Percentiles rank a stretch among this genome's conserved stretches.
Conservation (phyloP, 257 asterid genomes). For the Solanum piurae region DNA sequence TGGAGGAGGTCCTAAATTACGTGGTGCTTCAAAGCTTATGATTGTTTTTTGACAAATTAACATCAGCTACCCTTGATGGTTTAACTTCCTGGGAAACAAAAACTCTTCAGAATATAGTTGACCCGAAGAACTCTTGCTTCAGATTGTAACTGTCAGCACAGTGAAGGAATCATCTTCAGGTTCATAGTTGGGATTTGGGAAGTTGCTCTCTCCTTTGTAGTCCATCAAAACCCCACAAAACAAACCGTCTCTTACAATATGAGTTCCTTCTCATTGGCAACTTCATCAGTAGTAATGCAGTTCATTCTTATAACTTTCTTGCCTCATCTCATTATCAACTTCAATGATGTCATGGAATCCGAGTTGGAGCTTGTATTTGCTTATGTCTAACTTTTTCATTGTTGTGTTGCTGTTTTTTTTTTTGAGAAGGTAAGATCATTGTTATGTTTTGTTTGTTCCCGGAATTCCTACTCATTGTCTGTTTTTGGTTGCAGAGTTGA, state of each 20-base stretch:
- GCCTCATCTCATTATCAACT: neutral
- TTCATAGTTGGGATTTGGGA: neutral
- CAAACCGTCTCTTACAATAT: neutral
- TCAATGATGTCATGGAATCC: neutral
- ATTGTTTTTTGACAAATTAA: neutral
- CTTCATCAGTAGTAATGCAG: neutral
- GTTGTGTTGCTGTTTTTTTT: neutral
- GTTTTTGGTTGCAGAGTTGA: slow-evolving; percentile 33
- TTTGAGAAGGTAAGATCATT: neutral
- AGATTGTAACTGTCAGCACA: neutral
- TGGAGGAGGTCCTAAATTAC: neutral
- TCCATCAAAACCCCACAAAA: neutral
- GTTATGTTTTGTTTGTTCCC: neutral
- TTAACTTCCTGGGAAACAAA: neutral
- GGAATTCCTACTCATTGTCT: neutral
- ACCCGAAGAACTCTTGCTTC: neutral
- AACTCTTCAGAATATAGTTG: neutral
- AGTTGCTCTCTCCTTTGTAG: neutral
- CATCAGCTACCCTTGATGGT: neutral
- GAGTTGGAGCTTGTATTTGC: neutral
- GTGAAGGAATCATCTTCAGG: neutral
- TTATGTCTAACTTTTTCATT: neutral
- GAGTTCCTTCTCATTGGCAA: neutral
- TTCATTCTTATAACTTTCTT: neutral
- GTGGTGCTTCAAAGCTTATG: neutral